Base-by-base conservation (phyloP, 1,284 basidiomycete species). In the Cutaneotrichosporon dermatis region DNA sequence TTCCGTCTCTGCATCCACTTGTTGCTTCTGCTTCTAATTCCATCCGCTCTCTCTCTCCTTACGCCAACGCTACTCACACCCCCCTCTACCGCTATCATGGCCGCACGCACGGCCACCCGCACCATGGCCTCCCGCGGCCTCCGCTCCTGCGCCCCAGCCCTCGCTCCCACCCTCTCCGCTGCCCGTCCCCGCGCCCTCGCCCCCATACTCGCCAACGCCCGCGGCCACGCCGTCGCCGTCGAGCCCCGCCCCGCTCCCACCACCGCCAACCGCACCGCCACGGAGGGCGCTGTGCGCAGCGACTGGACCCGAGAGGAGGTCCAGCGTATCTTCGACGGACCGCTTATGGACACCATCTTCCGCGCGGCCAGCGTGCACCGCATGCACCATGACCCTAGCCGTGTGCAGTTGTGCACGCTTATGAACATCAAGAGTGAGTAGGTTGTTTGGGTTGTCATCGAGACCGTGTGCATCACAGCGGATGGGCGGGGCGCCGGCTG, bases 341-440 rank as follows among this genome's bases (percentile, higher is more conserved):
- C 92, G 4, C 77, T 97, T 57, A 84, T 97, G 69, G 89, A 92
- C 56, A 86, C 93, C 60, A 86, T 95, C 61, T 95, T 88, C 77
- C 84, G 85, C 55, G 87, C 92, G 48, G 82, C 82, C 4, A 74
- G 73, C 3, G 85, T 95, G 25, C 95, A 98, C 79, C 83, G 94
- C 66, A 82, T 87, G 72, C 82, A 91, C 75, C 92, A 97, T 68
- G 89, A 95, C 77, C 86, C 92, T 40, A 84, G 80, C 67, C 90
- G 95, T 79, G 86, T 99, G 40, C 95, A 99, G 80, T 84, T 99
- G 33, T 98, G 94, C 75, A 98, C 95, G 2, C 83, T 99, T 37
- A 94, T 98, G 90, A 99, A 98, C 77, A 99, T 99, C 79, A 99
- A 99, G 80, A 94, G 90, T 92, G 75, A 66, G 88, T 83, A 13